A percentile compares a stretch with the other conserved stretches of the same genome.
Evolutionary conservation across 73 alveolate species (phyloP).

Genomic region (Paramecium octaurelia): DNA sequence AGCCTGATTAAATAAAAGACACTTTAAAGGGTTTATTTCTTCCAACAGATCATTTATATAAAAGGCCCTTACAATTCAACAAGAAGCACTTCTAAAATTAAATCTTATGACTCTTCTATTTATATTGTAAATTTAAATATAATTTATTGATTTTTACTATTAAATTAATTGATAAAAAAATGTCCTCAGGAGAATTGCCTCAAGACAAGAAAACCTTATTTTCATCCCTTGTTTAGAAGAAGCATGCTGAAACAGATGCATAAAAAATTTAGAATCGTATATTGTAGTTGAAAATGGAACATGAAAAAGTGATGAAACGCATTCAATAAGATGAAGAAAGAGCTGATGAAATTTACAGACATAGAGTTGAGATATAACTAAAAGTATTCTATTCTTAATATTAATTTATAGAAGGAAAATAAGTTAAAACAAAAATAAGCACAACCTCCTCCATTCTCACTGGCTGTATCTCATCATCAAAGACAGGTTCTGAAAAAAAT

Average conservation of each 20-base stretch:
- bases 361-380: background rate
- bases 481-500: background rate
- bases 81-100: background rate
- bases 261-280: background rate
- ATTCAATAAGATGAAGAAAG: background rate
- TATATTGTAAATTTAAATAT: background rate
- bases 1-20: background rate
- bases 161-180: background rate
- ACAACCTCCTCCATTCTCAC: slow-evolving; percentile 32
- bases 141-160: background rate
- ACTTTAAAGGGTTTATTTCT: slow-evolving; percentile 6
- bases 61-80: background rate
- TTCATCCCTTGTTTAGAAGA: background rate
- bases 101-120: slow-evolving; percentile 1
- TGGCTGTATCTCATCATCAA: background rate
- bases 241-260: background rate
- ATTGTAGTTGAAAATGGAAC: background rate
- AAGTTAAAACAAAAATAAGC: background rate
- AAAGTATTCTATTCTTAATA: background rate
- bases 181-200: background rate
- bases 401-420: background rate
- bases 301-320: slow-evolving; percentile 8
- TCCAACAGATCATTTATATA: background rate
- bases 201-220: background rate
- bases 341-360: slow-evolving; percentile 14